Base-by-base conservation (phyloP, 768 basidiomycete genomes). In the Krasilnikovozyma curviuscula region DNA sequence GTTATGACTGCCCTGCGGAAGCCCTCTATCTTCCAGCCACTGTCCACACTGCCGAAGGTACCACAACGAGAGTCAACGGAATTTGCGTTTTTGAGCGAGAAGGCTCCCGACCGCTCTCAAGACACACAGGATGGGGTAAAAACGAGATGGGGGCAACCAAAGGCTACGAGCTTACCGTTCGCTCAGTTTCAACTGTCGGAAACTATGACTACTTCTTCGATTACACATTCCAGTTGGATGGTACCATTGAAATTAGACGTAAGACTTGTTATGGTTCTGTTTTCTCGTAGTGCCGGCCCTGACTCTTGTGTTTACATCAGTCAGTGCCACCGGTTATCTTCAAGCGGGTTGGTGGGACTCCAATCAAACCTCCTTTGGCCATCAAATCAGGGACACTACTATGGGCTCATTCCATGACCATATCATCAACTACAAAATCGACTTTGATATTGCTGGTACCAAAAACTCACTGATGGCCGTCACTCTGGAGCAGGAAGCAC, bases 401-500 rank as follows among this genome's bases (percentile, higher is more conserved):
- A 52, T 47, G 1, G 59, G 59, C 12, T 46, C 44, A 8, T 58
- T 60, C 55, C 59, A 58, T 40, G 54, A 56, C 34, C 59, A 60
- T 44, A 25, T 44, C 3, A 39, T 57, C 25, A 55, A 35, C 30
- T 57, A 48, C 54, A 57, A 57, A 54, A 48, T 42, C 18, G 43
- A 30, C 32, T 9, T 54, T 21, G 60, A 61, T 32, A 47, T 61
- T 29, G 44, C 55, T 35, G 58, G 58, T 1, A 54, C 53, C 3
- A 41, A 44, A 18, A 61, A 61, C 56, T 55, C 58, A 4, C 25
- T 60, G n/a, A 64, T 76, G 39, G 66, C 66, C 47, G 71, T 73
- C 23, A 69, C 65, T 14, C 71, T 74, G 1, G 63, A 64, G 21
- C 69, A 71, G 56, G 74, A 77, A 53, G 61, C 69, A 25, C 63